Conservation (phyloP, 331 rosid species). For the Malus hybrid region DNA sequence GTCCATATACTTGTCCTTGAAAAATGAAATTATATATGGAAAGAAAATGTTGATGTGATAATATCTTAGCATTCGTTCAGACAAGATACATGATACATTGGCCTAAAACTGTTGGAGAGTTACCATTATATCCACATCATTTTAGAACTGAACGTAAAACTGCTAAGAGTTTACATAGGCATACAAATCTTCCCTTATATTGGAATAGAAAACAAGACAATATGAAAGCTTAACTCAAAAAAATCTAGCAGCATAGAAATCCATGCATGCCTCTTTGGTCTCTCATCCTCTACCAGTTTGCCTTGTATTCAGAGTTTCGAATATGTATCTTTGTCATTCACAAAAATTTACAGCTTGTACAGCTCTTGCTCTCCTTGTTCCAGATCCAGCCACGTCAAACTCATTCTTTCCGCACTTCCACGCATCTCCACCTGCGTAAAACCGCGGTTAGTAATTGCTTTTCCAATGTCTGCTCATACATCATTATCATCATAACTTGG, state of each 20-base stretch:
- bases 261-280: not conserved
- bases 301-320: not conserved
- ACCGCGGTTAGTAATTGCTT: not conserved
- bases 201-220: not conserved
- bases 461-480: not conserved
- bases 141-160: not conserved
- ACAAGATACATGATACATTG: too few relatives aligned
- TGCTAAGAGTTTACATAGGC: not conserved
- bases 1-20: not conserved
- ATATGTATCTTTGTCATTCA: not conserved
- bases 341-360: too few relatives aligned
- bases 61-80: too few relatives aligned
- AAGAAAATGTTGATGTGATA: too few relatives aligned
- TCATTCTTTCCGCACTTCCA: not conserved
- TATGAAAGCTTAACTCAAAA: not conserved
- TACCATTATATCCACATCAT: not conserved
- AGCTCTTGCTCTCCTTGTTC: not conserved
- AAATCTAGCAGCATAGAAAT: not conserved
- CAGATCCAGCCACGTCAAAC: not conserved
- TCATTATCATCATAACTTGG: not conserved
- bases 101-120: too few relatives aligned
- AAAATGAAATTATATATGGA: too few relatives aligned
- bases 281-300: not conserved
- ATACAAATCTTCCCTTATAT: not conserved
- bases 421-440: not conserved